These are phyloP conservation scores for Lepidium sativum DNA, from an alignment of 345 rosid genomes.

Conservation along the genomic window DNA sequence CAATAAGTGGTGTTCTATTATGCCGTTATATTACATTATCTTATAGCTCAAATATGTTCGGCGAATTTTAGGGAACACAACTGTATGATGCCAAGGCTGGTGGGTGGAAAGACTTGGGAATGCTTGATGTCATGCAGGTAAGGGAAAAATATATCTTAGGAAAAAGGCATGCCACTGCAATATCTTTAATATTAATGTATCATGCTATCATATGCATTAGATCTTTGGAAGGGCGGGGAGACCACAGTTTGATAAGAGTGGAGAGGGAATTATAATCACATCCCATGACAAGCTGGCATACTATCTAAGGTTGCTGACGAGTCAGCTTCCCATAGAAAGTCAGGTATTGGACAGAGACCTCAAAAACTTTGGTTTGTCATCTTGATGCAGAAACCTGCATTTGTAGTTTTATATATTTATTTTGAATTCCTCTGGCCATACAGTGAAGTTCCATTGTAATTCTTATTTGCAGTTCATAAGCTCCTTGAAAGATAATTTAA, in stretches of 20 bases:
- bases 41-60: slow-evolving; percentile 17
- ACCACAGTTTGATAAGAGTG: slow-evolving; percentile 98
- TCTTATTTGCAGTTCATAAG: slow-evolving; percentile 69
- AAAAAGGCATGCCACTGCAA: not conserved
- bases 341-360: slow-evolving; percentile 48
- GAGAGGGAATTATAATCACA: slow-evolving; percentile 96
- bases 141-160: not conserved
- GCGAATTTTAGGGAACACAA: slow-evolving; percentile 73
- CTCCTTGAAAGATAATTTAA: slow-evolving; percentile 86
- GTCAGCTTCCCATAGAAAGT: slow-evolving; percentile 98
- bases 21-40: not conserved
- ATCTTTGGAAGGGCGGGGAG: slow-evolving; percentile 99
- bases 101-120: slow-evolving; percentile 97
- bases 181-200: slow-evolving; percentile 2
- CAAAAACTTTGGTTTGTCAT: not conserved
- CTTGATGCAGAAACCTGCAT: slow-evolving; percentile 6
- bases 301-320: slow-evolving; percentile 82
- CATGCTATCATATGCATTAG: slow-evolving; percentile 31
- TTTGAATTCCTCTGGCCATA: not conserved
- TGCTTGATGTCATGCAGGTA: slow-evolving; percentile 99
- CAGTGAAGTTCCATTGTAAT: not conserved
- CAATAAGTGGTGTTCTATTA: slow-evolving; percentile 2
- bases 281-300: slow-evolving; percentile 91
- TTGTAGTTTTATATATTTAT: not conserved
- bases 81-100: slow-evolving; percentile 97